Evolutionary conservation across 2,329 filamentous ascomycete species (phyloP).

Genomic region (Exophiala oligosperma): DNA sequence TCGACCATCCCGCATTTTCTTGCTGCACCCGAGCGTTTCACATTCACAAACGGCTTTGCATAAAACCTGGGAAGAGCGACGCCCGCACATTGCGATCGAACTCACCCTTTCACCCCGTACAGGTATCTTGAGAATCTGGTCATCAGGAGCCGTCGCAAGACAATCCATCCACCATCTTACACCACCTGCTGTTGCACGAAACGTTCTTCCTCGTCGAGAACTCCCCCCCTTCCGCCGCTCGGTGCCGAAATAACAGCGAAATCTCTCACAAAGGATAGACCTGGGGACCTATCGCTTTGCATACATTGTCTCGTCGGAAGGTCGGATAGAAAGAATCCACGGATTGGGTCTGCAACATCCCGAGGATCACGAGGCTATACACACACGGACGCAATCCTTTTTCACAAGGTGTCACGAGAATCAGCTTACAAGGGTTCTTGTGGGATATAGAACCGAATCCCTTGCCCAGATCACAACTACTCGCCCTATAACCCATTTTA

Average conservation of each 20-base stretch:
- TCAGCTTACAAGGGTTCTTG: slow-evolving; percentile 8
- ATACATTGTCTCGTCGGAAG: neutral
- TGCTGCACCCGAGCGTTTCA: neutral
- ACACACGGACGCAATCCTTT: neutral
- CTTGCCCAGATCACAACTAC: neutral
- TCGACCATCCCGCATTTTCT: neutral
- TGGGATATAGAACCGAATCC: neutral
- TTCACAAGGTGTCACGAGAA: neutral
- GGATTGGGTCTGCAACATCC: neutral
- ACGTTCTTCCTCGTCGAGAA: neutral
- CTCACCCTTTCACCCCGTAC: no score
- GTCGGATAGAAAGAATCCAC: neutral
- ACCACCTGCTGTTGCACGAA: neutral
- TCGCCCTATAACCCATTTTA: neutral
- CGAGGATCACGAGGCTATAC: neutral
- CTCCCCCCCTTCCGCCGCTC: neutral
- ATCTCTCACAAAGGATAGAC: neutral
- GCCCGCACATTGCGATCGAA: neutral
- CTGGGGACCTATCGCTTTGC: neutral
- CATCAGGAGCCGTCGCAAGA: neutral
- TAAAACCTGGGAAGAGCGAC: neutral
- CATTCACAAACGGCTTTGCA: neutral
- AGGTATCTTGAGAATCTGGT: neutral
- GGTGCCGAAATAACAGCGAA: neutral
- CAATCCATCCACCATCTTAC: neutral